A percentile compares a stretch with the other conserved stretches of the same genome.
These are phyloP conservation scores for Agapanthus africanus DNA, from an alignment of 106 monocot genomes.

Conservation along the genomic window DNA sequence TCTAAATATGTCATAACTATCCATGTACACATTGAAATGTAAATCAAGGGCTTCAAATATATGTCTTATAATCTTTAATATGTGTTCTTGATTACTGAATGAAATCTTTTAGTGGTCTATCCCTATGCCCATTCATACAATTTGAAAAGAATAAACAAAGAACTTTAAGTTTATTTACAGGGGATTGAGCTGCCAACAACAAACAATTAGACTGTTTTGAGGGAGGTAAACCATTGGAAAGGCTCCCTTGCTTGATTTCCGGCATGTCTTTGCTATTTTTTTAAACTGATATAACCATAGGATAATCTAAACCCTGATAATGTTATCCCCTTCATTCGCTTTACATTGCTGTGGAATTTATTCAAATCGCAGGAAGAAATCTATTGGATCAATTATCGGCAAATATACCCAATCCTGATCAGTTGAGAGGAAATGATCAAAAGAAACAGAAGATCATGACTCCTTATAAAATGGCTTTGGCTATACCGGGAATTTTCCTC, in stretches of 20 bases:
- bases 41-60: background rate
- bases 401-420: constrained; percentile 11
- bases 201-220: background rate
- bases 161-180: background rate
- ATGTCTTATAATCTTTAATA: background rate
- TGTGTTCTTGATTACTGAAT: background rate
- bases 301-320: background rate
- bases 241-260: background rate
- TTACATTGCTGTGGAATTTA: constrained; percentile 3
- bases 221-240: background rate
- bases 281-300: background rate
- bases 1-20: background rate
- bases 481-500: constrained; percentile 24
- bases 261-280: background rate
- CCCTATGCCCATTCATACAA: no score
- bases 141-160: no score
- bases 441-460: background rate
- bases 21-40: background rate
- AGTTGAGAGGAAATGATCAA: background rate
- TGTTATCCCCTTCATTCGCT: background rate
- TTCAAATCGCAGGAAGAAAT: constrained; percentile 11
- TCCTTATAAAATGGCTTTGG: constrained; percentile 12
- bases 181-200: background rate
- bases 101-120: background rate
- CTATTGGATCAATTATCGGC: constrained; percentile 9